Percentiles rank a stretch among this genome's conserved stretches.
Conservation (phyloP, 2,329 filamentous ascomycete genomes). For the Seiridium unicorne region DNA sequence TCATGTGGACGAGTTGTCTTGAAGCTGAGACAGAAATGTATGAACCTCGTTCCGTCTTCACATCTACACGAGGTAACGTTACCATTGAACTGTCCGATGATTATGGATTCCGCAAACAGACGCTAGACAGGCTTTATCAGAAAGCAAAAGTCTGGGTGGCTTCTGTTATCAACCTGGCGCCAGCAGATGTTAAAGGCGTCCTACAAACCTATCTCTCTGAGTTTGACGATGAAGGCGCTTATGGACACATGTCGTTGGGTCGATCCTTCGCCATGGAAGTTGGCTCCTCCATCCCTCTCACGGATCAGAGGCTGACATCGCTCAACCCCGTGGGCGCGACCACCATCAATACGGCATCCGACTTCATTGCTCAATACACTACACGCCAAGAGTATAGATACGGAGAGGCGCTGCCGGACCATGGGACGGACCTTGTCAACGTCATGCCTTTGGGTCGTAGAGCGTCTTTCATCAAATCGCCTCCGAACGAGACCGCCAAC, state of each 20-base stretch:
- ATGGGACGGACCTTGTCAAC: constrained; percentile 64
- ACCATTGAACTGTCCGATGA: constrained; percentile 92
- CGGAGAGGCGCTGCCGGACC: constrained; percentile 70
- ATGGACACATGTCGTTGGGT: constrained; percentile 88
- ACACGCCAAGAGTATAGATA: constrained; percentile 95
- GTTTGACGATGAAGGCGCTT: constrained; percentile 85
- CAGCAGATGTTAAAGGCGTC: constrained; percentile 90
- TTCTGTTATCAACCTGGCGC: constrained; percentile 77
- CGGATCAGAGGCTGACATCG: constrained; percentile 81
- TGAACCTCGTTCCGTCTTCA: constrained; percentile 78
- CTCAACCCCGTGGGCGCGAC: constrained; percentile 73
- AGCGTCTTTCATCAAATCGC: constrained; percentile 49
- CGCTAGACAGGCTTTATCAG: constrained; percentile 73
- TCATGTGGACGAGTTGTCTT: constrained; percentile 94
- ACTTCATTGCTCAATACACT: constrained; percentile 96
- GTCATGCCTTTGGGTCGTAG: constrained; percentile 55
- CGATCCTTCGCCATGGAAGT: constrained; percentile 93
- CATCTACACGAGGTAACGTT: constrained; percentile 74
- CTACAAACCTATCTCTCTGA: constrained; percentile 96
- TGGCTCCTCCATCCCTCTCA: constrained; percentile 80
- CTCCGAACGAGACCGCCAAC: constrained; percentile 54
- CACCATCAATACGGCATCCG: constrained; percentile 86
- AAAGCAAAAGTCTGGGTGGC: constrained; percentile 80
- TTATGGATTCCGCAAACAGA: constrained; percentile 76
- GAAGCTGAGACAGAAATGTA: constrained; percentile 95